Percentiles rank a stretch among this genome's conserved stretches.
phyloP scores from a whole-genome alignment of 2,329 filamentous ascomycete species.

The Aspergillus tubingensis region DNA sequence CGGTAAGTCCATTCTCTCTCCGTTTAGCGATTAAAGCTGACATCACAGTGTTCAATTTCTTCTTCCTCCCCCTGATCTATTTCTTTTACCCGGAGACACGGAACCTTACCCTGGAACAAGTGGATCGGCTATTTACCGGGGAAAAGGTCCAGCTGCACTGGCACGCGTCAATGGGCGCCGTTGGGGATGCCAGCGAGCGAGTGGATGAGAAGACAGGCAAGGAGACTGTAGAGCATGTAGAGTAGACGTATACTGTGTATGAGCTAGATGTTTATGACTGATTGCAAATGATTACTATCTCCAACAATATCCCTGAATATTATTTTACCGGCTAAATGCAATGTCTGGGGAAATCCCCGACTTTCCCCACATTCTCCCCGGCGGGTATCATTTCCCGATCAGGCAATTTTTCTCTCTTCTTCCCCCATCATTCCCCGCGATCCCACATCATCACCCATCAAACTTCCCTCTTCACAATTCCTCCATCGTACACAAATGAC shows the following conservation, averaged over 20 bases:
- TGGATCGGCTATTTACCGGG: slow-evolving; percentile 41
- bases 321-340: no score
- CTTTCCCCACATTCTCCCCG: slow-evolving; percentile 9
- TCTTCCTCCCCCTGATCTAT: slow-evolving; percentile 54
- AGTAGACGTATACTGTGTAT: slow-evolving; percentile 12
- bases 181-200: slow-evolving; percentile 24
- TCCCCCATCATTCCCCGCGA: neutral
- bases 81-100: slow-evolving; percentile 41
- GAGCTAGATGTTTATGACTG: no score
- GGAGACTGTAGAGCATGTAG: slow-evolving; percentile 24
- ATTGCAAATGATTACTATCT: no score
- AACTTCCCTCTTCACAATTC: neutral
- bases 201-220: slow-evolving; percentile 20
- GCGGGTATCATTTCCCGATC: slow-evolving; percentile 24
- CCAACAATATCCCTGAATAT: no score
- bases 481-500: neutral
- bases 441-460: neutral
- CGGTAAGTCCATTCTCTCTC: slow-evolving; percentile 15
- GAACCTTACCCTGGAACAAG: slow-evolving; percentile 35
- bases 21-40: no score
- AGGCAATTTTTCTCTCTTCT: slow-evolving; percentile 14
- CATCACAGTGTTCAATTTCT: slow-evolving; percentile 46
- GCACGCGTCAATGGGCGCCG: slow-evolving; percentile 31
- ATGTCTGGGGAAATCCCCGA: neutral
- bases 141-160: slow-evolving; percentile 33